Percentiles rank a stretch among this genome's conserved stretches.
phyloP scores from a whole-genome alignment of 2,329 filamentous ascomycete species.

The Beauveria caledonica region DNA sequence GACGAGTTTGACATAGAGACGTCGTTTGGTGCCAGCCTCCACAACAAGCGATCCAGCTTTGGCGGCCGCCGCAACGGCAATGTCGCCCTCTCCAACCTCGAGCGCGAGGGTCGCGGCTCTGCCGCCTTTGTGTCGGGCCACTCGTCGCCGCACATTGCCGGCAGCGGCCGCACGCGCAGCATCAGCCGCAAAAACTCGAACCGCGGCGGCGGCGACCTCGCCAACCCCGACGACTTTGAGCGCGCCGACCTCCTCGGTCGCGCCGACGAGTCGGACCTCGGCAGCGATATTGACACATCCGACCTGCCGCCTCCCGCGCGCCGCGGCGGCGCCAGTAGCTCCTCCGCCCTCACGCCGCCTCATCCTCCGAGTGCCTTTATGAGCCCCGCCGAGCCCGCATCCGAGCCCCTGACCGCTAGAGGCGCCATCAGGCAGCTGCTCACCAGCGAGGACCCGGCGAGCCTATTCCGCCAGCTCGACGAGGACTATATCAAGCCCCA shows the following conservation, averaged over 20 bases:
- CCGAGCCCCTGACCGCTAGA: conserved; percentile 55
- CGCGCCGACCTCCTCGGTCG: conserved; percentile 47
- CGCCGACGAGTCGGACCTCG: conserved; percentile 50
- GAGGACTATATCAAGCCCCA: conserved; percentile 95
- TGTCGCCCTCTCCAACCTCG: conserved; percentile 48
- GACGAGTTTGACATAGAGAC: conserved; percentile 95
- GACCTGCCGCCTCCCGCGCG: conserved; percentile 56
- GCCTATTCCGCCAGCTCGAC: conserved; percentile 84
- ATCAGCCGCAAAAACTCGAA: conserved; percentile 44
- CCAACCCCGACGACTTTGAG: conserved; percentile 39
- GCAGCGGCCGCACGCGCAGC: conserved; percentile 34
- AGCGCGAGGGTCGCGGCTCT: conserved; percentile 22
- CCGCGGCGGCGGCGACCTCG: conserved; percentile 14
- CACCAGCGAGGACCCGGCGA: conserved; percentile 78
- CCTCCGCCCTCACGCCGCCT: conserved; percentile 17
- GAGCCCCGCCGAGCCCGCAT: conserved; percentile 20
- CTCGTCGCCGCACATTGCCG: conserved; percentile 37
- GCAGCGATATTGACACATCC: conserved; percentile 57
- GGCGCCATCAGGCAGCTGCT: conserved; percentile 75
- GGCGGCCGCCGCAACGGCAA: conserved; percentile 59
- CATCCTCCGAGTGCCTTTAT: conserved; percentile 23
- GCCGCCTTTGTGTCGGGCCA: conserved; percentile 47
- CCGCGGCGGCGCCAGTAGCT: conserved; percentile 13
- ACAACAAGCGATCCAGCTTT: conserved; percentile 74
- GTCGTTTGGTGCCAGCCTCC: conserved; percentile 59